These are phyloP conservation scores for Chimonanthus salicifolius DNA, from an alignment of 164 flowering plant genomes.

Conservation along the genomic window DNA sequence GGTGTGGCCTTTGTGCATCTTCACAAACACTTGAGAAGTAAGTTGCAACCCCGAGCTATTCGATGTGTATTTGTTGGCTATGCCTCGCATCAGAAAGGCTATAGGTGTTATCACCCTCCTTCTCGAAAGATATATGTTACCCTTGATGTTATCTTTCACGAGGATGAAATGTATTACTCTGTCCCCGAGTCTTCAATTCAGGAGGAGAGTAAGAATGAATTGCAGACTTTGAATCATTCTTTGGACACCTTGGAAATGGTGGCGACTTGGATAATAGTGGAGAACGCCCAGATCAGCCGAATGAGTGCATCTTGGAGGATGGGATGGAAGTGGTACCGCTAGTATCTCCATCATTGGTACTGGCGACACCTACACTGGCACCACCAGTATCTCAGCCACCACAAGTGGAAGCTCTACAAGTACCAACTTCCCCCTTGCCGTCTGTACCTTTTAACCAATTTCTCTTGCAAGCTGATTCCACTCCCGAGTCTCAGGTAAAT, in stretches of 20 bases:
- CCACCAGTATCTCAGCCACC: neutral
- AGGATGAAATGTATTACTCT: neutral
- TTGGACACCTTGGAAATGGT: neutral
- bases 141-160: neutral
- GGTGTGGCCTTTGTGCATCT: conserved; percentile 5
- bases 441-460: neutral
- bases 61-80: conserved; percentile 1
- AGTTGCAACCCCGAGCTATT: neutral
- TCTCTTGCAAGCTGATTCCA: no score
- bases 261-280: neutral
- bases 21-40: conserved; percentile 1
- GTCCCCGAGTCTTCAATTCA: neutral
- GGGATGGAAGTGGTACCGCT: neutral
- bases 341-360: neutral
- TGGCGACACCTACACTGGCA: neutral
- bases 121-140: neutral
- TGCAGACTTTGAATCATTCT: neutral
- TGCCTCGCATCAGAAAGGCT: neutral
- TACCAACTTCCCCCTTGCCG: neutral
- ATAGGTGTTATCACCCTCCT: conserved; percentile 1
- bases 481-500: no score
- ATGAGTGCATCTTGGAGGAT: neutral
- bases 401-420: no score
- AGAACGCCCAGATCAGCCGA: neutral
- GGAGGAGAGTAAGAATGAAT: no score